A percentile compares a stretch with the other conserved stretches of the same genome.
Conservation (phyloP, 495 filamentous ascomycete species). For the Stereocaulon alpinum region DNA sequence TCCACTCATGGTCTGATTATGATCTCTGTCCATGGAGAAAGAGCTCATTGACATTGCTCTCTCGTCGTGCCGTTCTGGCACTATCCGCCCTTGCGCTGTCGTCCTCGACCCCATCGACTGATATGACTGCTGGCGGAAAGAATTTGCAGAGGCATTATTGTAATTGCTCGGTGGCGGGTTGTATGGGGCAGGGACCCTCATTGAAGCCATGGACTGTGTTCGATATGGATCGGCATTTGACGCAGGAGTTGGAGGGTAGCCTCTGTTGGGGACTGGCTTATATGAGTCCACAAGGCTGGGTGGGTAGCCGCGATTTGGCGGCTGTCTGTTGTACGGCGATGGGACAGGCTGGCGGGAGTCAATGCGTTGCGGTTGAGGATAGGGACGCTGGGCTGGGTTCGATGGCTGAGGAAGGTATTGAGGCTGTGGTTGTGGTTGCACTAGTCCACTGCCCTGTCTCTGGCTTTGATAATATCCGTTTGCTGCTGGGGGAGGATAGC, state of each 20-base stretch:
- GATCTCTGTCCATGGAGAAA: constrained; percentile 67
- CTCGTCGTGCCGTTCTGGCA: constrained; percentile 87
- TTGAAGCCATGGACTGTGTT: constrained; percentile 81
- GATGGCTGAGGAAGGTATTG: constrained; percentile 56
- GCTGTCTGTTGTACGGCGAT: constrained; percentile 45
- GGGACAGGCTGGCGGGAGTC: constrained; percentile 57
- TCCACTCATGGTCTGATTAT: constrained; percentile 82
- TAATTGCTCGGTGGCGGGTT: constrained; percentile 55
- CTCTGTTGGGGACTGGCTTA: constrained; percentile 33
- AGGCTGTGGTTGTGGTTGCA: constrained; percentile 47
- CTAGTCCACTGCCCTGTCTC: constrained; percentile 36
- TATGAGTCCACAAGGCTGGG: constrained; percentile 36
- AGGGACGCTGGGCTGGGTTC: constrained; percentile 47
- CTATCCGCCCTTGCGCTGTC: constrained; percentile 77
- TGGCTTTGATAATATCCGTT: constrained; percentile 49
- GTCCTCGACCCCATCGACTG: constrained; percentile 55
- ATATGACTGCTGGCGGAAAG: constrained; percentile 70
- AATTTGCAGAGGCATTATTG: constrained; percentile 55
- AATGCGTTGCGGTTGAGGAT: constrained; percentile 56
- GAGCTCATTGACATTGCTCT: constrained; percentile 92
- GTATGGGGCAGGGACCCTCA: constrained; percentile 55
- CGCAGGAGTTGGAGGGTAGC: constrained; percentile 51
- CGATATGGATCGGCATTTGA: constrained; percentile 76
- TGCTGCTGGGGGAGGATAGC: constrained; percentile 37
- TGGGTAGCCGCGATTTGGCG: constrained; percentile 45